These are phyloP conservation scores for Boletales sp. DNA, from an alignment of 768 basidiomycete species.

Conservation along the genomic window DNA sequence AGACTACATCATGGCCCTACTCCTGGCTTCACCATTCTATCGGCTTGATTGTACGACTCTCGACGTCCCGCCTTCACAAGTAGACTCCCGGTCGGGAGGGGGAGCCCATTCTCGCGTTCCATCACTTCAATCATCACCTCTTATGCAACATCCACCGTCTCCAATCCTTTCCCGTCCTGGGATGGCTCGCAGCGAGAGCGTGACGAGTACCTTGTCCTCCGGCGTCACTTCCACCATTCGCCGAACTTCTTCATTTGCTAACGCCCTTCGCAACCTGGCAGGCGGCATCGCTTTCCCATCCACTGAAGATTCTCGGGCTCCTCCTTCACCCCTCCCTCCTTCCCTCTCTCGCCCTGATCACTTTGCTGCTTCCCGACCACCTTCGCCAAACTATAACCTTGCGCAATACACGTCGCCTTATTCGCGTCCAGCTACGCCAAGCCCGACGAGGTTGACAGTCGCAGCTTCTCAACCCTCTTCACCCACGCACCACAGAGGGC, in stretches of 20 bases:
- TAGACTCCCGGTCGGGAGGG: conserved; percentile 32
- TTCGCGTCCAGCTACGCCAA: conserved; percentile 49
- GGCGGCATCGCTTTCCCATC: conserved; percentile 71
- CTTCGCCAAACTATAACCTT: conserved; percentile 74
- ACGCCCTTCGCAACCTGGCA: conserved; percentile 64
- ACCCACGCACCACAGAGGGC: conserved; percentile 31
- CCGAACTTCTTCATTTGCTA: conserved; percentile 79
- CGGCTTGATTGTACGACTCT: conserved; percentile 68
- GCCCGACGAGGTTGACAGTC: conserved; percentile 17
- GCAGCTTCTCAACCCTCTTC: conserved; percentile 29
- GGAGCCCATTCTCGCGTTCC: conserved; percentile 40
- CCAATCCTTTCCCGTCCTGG: conserved; percentile 47
- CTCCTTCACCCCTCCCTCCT: conserved; percentile 31
- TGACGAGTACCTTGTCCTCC: conserved; percentile 55
- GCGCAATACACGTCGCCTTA: conserved; percentile 79
- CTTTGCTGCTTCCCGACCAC: conserved; percentile 57
- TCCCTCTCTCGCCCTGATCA: conserved; percentile 21
- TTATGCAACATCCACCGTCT: conserved; percentile 41
- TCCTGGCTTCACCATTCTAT: conserved; percentile 86
- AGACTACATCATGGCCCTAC: conserved; percentile 88
- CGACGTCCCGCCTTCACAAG: conserved; percentile 41
- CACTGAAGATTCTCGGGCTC: conserved; percentile 48
- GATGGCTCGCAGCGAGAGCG: conserved; percentile 57
- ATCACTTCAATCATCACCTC: conserved; percentile 50
- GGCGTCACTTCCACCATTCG: conserved; percentile 67